Conservation (phyloP, 208 protist species). For the Leishmania guyanensis region DNA sequence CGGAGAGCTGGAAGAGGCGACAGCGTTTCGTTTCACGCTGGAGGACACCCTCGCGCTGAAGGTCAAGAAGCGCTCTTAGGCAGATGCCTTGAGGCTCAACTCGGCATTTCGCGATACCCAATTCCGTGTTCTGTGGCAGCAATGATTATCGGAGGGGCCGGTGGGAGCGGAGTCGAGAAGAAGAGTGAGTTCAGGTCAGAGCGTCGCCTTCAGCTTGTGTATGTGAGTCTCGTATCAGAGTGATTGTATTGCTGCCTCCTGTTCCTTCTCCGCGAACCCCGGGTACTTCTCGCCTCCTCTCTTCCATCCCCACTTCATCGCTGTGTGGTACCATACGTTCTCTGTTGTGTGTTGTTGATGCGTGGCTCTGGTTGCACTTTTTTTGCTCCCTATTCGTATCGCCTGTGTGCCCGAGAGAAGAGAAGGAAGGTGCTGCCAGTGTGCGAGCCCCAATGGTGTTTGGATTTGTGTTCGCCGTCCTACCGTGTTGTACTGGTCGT, state of each 20-base stretch:
- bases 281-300: neutral
- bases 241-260: neutral
- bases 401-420: neutral
- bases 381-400: neutral
- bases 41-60: neutral
- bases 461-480: too few relatives aligned
- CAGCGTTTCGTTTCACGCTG: constrained; percentile 5
- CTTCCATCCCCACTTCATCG: too few relatives aligned
- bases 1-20: constrained; percentile 42
- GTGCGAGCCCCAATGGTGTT: neutral
- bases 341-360: neutral
- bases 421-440: neutral
- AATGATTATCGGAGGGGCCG: too few relatives aligned
- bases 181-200: neutral
- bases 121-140: neutral
- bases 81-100: neutral
- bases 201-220: neutral
- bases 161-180: neutral
- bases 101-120: neutral
- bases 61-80: neutral
- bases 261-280: too few relatives aligned
- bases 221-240: neutral
- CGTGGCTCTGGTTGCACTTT: neutral
- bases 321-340: neutral
- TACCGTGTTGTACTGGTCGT: neutral